A percentile compares a stretch with the other conserved stretches of the same genome.
These are phyloP conservation scores for Oenanthe sinensis DNA, from an alignment of 129 eudicot genomes.

Conservation along the genomic window DNA sequence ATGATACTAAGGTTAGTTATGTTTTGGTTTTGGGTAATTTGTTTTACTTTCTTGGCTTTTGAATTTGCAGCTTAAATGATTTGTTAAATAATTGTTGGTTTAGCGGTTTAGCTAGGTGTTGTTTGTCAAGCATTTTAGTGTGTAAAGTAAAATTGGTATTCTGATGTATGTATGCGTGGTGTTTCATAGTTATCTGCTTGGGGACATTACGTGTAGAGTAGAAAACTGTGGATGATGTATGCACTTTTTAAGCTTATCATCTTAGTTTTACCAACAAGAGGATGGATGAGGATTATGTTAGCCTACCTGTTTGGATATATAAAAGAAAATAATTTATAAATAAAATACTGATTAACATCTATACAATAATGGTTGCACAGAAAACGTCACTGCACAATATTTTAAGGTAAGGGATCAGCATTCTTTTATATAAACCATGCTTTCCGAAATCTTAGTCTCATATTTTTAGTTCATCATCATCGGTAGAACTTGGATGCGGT, in stretches of 20 bases:
- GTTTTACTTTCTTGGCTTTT: neutral
- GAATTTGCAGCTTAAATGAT: neutral
- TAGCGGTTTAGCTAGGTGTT: neutral
- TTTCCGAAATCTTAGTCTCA: neutral
- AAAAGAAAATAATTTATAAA: neutral
- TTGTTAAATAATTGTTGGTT: neutral
- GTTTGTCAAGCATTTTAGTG: neutral
- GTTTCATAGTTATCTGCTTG: neutral
- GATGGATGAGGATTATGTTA: neutral
- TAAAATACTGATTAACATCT: neutral
- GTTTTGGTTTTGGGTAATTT: neutral
- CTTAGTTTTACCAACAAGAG: neutral
- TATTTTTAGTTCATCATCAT: neutral
- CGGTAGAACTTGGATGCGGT: neutral
- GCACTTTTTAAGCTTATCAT: neutral
- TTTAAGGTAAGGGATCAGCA: neutral
- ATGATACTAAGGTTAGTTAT: conserved; percentile 70
- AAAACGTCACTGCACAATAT: neutral
- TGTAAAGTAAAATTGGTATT: neutral
- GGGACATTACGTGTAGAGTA: neutral
- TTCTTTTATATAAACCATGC: neutral
- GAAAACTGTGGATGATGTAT: neutral
- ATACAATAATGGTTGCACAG: no score
- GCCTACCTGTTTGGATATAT: neutral
- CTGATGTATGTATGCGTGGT: neutral